Evolutionary conservation across 208 protist genomes (phyloP).

Genomic region (Willaertia magna): DNA sequence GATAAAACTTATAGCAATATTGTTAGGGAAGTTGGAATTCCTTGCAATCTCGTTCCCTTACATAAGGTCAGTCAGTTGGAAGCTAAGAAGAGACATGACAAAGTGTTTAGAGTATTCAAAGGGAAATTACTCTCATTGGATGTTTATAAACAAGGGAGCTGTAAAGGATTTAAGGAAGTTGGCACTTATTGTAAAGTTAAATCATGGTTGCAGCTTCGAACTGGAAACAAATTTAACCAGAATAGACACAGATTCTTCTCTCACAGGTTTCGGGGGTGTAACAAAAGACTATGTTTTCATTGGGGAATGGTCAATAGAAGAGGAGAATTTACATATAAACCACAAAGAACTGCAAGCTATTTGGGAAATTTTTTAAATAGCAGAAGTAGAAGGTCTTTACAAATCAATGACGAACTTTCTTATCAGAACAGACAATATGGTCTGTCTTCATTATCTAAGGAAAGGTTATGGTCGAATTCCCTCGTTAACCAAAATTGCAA

Average conservation of each 20-base stretch:
- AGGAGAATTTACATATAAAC: neutral
- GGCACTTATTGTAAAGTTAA: too few relatives aligned
- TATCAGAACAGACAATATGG: neutral
- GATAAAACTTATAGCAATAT: neutral
- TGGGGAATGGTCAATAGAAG: neutral
- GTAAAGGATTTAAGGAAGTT: too few relatives aligned
- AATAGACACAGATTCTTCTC: neutral
- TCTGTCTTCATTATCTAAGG: neutral
- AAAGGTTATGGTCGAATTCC: neutral
- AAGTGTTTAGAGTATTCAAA: too few relatives aligned
- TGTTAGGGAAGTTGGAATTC: neutral
- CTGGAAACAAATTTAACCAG: too few relatives aligned
- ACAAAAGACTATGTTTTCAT: neutral
- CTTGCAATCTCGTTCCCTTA: neutral
- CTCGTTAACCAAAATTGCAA: neutral
- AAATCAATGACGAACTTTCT: neutral
- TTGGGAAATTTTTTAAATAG: neutral
- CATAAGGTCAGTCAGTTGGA: neutral
- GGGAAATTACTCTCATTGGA: too few relatives aligned
- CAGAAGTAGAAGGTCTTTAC: neutral
- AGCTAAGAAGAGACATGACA: neutral
- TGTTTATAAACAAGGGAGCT: too few relatives aligned
- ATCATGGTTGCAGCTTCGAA: too few relatives aligned
- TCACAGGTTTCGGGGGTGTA: neutral
- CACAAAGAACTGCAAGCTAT: neutral